Evolutionary conservation across 108 stramenopile species (phyloP).

Genomic region (Chaetoceros muelleri): DNA sequence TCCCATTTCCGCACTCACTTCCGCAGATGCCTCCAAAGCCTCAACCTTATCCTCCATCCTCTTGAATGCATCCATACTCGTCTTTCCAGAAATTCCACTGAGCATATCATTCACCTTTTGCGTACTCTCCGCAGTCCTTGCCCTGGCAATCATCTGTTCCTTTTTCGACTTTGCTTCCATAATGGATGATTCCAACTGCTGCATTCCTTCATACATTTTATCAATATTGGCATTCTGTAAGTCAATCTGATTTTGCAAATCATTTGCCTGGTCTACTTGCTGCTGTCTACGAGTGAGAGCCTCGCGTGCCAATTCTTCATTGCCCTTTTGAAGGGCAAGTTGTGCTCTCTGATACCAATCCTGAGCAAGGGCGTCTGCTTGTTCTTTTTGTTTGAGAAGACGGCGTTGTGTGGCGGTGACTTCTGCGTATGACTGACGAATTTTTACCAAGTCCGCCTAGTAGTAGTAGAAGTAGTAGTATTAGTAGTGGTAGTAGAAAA

Average conservation of each 20-base stretch:
- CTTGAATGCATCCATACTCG: conserved; percentile 89
- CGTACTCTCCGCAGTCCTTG: conserved; percentile 90
- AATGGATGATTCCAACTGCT: conserved; percentile 87
- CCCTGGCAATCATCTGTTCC: conserved; percentile 92
- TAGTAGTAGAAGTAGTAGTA: not conserved
- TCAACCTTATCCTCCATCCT: conserved; percentile 98
- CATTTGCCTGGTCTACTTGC: conserved; percentile 60
- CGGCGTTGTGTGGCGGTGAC: conserved; percentile 93
- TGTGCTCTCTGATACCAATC: conserved; percentile 96
- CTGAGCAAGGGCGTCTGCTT: conserved; percentile 66
- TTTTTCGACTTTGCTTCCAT: conserved; percentile 88
- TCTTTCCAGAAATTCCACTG: conserved; percentile 73
- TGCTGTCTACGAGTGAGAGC: conserved; percentile 84
- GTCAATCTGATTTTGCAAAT: conserved; percentile 68
- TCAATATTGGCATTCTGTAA: conserved; percentile 65
- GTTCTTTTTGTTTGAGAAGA: conserved; percentile 81
- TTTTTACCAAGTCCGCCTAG: conserved; percentile 86
- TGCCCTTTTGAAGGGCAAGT: conserved; percentile 83
- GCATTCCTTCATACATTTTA: conserved; percentile 90
- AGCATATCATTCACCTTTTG: conserved; percentile 97
- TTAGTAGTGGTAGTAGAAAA: not conserved
- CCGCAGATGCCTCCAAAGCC: conserved; percentile 84
- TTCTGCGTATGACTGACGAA: conserved; percentile 96
- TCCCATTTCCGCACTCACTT: conserved; percentile 89
- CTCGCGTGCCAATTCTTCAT: conserved; percentile 90